Conservation (phyloP, 2,329 filamentous ascomycete species). For the Calonectria leucothoes region DNA sequence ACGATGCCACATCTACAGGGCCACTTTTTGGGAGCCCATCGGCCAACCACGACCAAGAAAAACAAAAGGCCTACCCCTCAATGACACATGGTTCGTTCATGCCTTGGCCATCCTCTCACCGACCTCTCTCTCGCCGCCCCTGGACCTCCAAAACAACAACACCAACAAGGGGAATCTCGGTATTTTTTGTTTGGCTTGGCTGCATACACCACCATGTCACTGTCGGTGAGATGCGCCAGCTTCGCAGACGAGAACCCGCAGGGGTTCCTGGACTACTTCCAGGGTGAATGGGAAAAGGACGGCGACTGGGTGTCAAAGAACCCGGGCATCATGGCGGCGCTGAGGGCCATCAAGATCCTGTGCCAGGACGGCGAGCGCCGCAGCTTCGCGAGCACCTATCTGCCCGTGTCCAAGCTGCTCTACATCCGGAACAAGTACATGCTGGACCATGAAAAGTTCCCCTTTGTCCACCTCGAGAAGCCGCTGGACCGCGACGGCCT, state of each 20-base stretch:
- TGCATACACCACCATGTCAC: background rate
- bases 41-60: background rate
- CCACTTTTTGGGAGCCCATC: background rate
- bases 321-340: background rate
- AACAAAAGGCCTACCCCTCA: background rate
- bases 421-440: constrained; percentile 39
- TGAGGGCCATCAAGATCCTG: constrained; percentile 9
- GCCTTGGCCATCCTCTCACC: background rate
- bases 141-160: background rate
- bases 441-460: constrained; percentile 37
- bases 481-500: constrained; percentile 32
- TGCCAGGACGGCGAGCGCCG: constrained; percentile 12
- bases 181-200: background rate
- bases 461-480: constrained; percentile 34
- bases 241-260: constrained; percentile 21
- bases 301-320: background rate
- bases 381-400: constrained; percentile 33
- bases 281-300: constrained; percentile 6
- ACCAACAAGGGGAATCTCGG: background rate
- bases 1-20: constrained; percentile 4
- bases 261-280: constrained; percentile 13
- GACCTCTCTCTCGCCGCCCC: background rate
- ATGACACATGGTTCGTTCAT: constrained; percentile 1
- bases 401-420: constrained; percentile 38
- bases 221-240: constrained; percentile 8